Conservation (phyloP, 768 basidiomycete species). For the Kwoniella sp. region DNA sequence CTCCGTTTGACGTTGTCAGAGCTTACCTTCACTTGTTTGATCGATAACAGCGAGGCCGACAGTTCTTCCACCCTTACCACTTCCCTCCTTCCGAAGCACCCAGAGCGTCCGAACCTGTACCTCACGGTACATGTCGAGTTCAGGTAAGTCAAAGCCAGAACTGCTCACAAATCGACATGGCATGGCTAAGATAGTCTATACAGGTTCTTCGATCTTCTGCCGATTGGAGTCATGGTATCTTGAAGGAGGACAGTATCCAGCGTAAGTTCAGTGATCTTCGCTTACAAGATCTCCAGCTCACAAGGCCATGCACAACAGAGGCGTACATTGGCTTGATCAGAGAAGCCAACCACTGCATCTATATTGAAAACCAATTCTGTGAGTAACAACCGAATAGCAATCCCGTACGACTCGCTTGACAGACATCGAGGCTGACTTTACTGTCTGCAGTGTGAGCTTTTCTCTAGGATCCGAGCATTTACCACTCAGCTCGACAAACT, state of each 20-base stretch:
- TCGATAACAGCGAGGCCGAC: slow-evolving; percentile 34
- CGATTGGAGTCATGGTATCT: slow-evolving; percentile 93
- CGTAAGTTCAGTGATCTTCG: too few relatives aligned
- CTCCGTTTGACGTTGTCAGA: not conserved
- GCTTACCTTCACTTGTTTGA: not conserved
- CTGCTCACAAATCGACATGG: too few relatives aligned
- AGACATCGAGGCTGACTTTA: slow-evolving; percentile 26
- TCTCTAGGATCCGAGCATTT: too few relatives aligned
- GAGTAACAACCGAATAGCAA: slow-evolving; percentile 12
- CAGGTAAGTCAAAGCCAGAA: slow-evolving; percentile 40
- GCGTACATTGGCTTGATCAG: slow-evolving; percentile 70
- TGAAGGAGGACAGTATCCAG: slow-evolving; percentile 88
- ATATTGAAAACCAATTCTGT: slow-evolving; percentile 68
- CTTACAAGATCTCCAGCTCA: not conserved
- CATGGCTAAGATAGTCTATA: not conserved
- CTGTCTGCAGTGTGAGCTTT: slow-evolving; percentile 29
- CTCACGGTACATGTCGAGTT: slow-evolving; percentile 44
- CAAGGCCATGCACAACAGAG: slow-evolving; percentile 56
- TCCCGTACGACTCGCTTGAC: not conserved
- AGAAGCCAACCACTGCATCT: slow-evolving; percentile 84
- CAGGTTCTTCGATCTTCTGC: slow-evolving; percentile 79
- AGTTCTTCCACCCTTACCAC: slow-evolving; percentile 56
- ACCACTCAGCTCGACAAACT: slow-evolving; percentile 12
- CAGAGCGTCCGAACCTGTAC: slow-evolving; percentile 50
- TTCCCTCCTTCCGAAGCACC: slow-evolving; percentile 50